Evolutionary conservation across 2,329 filamentous ascomycete species (phyloP).

Genomic region (Cryphonectria nitschkei): DNA sequence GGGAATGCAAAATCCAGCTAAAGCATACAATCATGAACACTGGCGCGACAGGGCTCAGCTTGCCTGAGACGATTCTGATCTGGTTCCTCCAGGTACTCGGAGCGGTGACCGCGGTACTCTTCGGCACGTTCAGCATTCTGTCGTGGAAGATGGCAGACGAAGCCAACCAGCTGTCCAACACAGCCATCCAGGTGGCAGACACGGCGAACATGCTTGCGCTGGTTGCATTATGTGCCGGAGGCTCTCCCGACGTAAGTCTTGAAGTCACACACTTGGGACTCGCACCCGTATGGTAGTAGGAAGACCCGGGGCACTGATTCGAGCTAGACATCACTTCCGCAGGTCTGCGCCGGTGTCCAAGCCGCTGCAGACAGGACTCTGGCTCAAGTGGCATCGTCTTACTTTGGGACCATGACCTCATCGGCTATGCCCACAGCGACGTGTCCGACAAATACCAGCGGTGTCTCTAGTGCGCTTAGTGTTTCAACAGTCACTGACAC

Average conservation of each 20-base stretch:
- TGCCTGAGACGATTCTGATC: conserved; percentile 17
- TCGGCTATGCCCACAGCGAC: background rate
- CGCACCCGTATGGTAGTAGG: background rate
- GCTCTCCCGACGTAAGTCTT: conserved; percentile 9
- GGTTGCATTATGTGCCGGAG: conserved; percentile 14
- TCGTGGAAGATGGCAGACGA: conserved; percentile 14
- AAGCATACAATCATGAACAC: background rate
- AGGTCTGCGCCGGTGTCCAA: conserved; percentile 11
- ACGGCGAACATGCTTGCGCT: conserved; percentile 17
- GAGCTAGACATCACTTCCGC: background rate
- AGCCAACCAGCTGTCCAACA: conserved; percentile 5
- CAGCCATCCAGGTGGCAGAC: conserved; percentile 9
- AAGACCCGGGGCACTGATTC: background rate
- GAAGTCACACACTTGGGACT: background rate
- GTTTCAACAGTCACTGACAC: background rate
- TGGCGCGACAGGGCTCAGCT: background rate
- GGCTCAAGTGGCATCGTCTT: conserved; percentile 4
- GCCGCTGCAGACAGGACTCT: background rate
- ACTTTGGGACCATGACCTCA: background rate
- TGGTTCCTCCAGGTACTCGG: conserved; percentile 18
- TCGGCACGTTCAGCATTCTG: conserved; percentile 12
- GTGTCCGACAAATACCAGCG: background rate
- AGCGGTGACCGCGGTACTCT: conserved; percentile 19
- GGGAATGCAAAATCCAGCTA: background rate
- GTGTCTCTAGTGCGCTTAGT: background rate